Conservation (phyloP, 148 eudicot species). For the Polygonum aviculare region DNA sequence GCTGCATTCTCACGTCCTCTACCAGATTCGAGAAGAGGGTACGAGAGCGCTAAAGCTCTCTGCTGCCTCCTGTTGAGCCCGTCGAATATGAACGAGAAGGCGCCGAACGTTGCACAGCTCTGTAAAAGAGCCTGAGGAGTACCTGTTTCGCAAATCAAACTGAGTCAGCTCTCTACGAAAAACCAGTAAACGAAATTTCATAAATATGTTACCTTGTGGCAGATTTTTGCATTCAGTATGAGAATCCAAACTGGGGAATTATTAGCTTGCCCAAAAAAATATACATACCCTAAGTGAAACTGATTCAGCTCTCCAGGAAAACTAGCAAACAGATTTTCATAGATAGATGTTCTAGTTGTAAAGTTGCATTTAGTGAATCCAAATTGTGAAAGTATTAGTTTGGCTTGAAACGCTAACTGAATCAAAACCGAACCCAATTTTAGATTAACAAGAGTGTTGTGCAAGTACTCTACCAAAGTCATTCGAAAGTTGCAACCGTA, state of each 20-base stretch:
- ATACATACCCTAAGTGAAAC: background rate
- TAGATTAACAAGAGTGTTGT: too few relatives aligned
- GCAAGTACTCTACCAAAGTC: too few relatives aligned
- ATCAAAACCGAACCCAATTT: too few relatives aligned
- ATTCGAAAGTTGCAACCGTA: background rate
- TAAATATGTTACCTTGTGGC: too few relatives aligned
- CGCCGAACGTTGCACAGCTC: constrained; percentile 77
- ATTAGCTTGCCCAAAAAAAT: too few relatives aligned
- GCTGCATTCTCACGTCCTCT: constrained; percentile 24
- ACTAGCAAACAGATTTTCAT: background rate
- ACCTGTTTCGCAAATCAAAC: constrained; percentile 28
- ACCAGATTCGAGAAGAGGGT: constrained; percentile 14
- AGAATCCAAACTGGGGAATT: too few relatives aligned
- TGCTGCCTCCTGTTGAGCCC: constrained; percentile 61
- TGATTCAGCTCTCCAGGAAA: background rate
- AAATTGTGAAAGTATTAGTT: too few relatives aligned
- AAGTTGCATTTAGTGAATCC: too few relatives aligned
- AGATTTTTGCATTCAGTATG: too few relatives aligned
- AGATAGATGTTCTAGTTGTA: too few relatives aligned
- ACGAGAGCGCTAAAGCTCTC: constrained; percentile 61
- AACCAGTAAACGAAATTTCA: background rate
- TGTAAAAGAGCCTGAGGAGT: constrained; percentile 72
- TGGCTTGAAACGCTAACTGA: too few relatives aligned
- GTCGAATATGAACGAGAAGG: constrained; percentile 65
- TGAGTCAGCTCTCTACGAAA: background rate